These are phyloP conservation scores for Cucurbita pepo DNA, from an alignment of 306 rosid genomes.

Conservation along the genomic window DNA sequence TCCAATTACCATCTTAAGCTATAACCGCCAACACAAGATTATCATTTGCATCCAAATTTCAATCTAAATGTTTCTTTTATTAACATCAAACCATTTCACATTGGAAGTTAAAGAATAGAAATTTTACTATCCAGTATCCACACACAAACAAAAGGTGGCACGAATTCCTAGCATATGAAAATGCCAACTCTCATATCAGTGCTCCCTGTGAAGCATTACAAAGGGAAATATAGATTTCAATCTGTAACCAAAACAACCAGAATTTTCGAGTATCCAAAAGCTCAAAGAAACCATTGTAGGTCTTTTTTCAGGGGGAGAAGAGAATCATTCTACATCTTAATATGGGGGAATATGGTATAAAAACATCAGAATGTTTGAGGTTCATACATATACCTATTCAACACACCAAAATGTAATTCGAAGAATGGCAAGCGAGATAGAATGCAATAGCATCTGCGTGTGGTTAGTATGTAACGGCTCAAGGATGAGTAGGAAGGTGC, in stretches of 20 bases:
- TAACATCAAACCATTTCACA: neutral
- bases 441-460: conserved; percentile 92
- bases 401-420: conserved; percentile 84
- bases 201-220: neutral
- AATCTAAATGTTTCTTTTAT: neutral
- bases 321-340: neutral
- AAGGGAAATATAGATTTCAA: neutral
- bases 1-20: neutral
- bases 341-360: neutral
- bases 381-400: conserved; percentile 43
- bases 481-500: conserved; percentile 33
- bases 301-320: neutral
- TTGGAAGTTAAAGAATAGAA: neutral
- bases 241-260: neutral
- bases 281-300: neutral
- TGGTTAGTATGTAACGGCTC: conserved; percentile 71
- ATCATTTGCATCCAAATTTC: neutral
- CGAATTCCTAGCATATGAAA: neutral
- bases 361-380: neutral
- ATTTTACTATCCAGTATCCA: neutral
- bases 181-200: neutral
- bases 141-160: neutral
- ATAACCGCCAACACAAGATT: neutral
- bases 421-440: conserved; percentile 86
- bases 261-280: neutral